Percentiles rank a stretch among this genome's conserved stretches.
phyloP scores from a whole-genome alignment of 352 stramenopile species.

The Phytopythium sindhum region DNA sequence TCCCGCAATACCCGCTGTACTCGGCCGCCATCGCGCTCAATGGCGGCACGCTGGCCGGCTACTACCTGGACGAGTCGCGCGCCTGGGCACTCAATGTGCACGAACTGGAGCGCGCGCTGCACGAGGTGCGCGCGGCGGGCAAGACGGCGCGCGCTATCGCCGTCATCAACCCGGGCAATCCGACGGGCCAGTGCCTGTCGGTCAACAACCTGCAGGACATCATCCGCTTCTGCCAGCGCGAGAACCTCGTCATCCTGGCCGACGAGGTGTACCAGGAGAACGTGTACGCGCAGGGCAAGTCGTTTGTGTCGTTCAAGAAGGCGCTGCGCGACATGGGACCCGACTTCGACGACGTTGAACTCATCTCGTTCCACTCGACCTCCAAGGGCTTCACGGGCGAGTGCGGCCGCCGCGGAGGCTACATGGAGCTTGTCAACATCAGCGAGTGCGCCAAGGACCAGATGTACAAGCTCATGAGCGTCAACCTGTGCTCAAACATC shows the following conservation, averaged over 20 bases:
- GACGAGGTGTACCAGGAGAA: constrained; percentile 99
- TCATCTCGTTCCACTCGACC: constrained; percentile 98
- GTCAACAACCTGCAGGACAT: constrained; percentile 93
- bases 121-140: constrained; percentile 82
- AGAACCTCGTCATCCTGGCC: constrained; percentile 95
- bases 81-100: constrained; percentile 88
- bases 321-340: constrained; percentile 89
- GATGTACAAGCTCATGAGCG: constrained; percentile 98
- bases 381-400: constrained; percentile 99
- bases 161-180: constrained; percentile 99
- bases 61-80: constrained; percentile 97
- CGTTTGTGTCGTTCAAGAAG: constrained; percentile 96
- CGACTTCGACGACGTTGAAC: constrained; percentile 88
- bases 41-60: constrained; percentile 92
- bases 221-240: constrained; percentile 92
- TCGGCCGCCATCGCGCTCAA: constrained; percentile 96
- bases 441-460: constrained; percentile 90
- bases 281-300: constrained; percentile 92
- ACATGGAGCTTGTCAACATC: constrained; percentile 97
- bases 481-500: constrained; percentile 96
- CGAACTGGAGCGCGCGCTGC: constrained; percentile 90
- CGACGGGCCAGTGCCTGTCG: constrained; percentile 91
- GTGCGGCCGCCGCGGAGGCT: constrained; percentile 95
- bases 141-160: constrained; percentile 94
- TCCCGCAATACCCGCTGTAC: constrained; percentile 99